These are phyloP conservation scores for Daldinia eschscholtzii DNA, from an alignment of 2,329 filamentous ascomycete species.

Conservation along the genomic window DNA sequence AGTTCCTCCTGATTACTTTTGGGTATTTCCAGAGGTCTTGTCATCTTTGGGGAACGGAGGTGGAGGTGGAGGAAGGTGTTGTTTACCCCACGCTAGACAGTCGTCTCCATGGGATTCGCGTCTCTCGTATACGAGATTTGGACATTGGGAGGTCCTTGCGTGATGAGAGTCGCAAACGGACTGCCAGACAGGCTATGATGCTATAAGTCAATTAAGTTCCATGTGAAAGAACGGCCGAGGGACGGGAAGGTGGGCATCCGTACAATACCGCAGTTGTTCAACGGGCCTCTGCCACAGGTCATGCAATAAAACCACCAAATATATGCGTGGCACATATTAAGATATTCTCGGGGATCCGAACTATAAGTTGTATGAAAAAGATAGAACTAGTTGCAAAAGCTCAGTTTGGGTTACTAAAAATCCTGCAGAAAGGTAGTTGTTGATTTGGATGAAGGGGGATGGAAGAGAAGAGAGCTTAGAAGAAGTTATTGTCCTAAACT, in stretches of 20 bases:
- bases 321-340: slow-evolving; percentile 21
- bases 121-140: slow-evolving; percentile 42
- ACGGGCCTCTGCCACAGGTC: slow-evolving; percentile 44
- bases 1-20: neutral
- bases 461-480: neutral
- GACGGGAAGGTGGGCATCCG: too few relatives aligned
- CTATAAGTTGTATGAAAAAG: neutral
- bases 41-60: neutral
- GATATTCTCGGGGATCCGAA: neutral
- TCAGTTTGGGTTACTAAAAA: too few relatives aligned
- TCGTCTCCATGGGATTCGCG: slow-evolving; percentile 10
- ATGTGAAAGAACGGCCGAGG: too few relatives aligned
- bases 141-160: slow-evolving; percentile 42
- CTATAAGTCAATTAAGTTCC: too few relatives aligned
- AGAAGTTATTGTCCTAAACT: too few relatives aligned
- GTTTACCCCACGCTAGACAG: slow-evolving; percentile 1
- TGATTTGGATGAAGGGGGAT: neutral
- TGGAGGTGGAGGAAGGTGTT: slow-evolving; percentile 8
- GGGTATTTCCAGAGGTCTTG: neutral
- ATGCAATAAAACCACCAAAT: slow-evolving; percentile 46
- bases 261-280: slow-evolving; percentile 28
- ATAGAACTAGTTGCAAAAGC: neutral
- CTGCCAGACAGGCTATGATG: slow-evolving; percentile 40
- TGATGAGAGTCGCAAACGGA: slow-evolving; percentile 45
- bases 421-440: too few relatives aligned